Conservation (phyloP, 2,329 filamentous ascomycete genomes). For the Exophiala oligosperma region DNA sequence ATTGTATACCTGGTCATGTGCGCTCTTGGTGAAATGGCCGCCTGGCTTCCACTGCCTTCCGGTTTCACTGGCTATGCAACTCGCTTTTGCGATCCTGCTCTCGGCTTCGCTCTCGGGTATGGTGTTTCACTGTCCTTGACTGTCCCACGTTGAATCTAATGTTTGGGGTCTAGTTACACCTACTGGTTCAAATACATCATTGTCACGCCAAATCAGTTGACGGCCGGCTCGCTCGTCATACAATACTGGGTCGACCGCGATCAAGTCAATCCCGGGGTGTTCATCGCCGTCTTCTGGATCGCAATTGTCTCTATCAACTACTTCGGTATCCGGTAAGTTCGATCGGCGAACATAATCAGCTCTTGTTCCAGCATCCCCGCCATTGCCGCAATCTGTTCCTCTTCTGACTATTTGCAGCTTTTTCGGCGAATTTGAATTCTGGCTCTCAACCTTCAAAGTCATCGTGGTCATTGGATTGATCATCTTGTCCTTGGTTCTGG, state of each 20-base stretch:
- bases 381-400: too few species aligned
- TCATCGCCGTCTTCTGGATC: constrained; percentile 70
- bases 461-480: constrained; percentile 67
- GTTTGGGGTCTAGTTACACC: constrained; percentile 24
- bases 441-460: constrained; percentile 66
- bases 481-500: constrained; percentile 63
- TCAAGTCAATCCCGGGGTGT: constrained; percentile 73
- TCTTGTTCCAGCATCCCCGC: too few species aligned
- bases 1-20: constrained; percentile 81
- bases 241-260: constrained; percentile 71
- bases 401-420: constrained; percentile 37
- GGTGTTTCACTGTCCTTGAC: constrained; percentile 28
- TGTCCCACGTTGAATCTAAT: neutral
- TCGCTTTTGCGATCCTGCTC: constrained; percentile 75
- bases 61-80: constrained; percentile 81
- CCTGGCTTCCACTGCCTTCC: constrained; percentile 74
- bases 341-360: too few species aligned
- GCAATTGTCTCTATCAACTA: constrained; percentile 66
- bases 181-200: constrained; percentile 79
- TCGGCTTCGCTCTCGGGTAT: constrained; percentile 77
- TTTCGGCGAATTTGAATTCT: constrained; percentile 67
- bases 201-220: constrained; percentile 80
- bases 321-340: constrained; percentile 57
- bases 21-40: constrained; percentile 79
- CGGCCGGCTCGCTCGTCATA: constrained; percentile 75